Conservation (phyloP, 495 filamentous ascomycete species). For the Penicillium simplicissimum region DNA sequence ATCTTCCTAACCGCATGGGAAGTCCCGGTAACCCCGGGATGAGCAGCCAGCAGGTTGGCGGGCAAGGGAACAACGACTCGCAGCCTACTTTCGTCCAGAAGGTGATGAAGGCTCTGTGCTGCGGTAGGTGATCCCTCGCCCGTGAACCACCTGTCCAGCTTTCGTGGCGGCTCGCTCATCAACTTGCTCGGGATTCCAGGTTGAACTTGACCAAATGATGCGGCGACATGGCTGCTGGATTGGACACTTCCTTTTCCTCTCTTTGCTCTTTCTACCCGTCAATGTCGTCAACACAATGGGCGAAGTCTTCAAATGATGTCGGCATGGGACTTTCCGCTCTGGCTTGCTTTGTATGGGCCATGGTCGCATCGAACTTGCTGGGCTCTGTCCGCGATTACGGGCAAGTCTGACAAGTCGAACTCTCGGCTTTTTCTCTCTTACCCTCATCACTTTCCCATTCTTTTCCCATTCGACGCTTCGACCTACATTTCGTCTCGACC, state of each 20-base stretch:
- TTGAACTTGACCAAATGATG: slow-evolving; percentile 31
- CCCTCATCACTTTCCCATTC: slow-evolving; percentile 18
- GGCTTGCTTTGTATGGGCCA: slow-evolving; percentile 25
- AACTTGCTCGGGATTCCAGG: slow-evolving; percentile 31
- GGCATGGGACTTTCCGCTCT: slow-evolving; percentile 26
- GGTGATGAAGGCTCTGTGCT: slow-evolving; percentile 81
- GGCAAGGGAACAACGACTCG: slow-evolving; percentile 47
- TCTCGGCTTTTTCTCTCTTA: slow-evolving; percentile 4
- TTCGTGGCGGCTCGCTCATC: slow-evolving; percentile 5
- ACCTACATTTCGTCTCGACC: slow-evolving; percentile 19
- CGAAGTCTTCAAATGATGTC: slow-evolving; percentile 22
- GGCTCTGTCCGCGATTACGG: background rate
- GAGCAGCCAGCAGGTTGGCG: slow-evolving; percentile 49
- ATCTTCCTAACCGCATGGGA: slow-evolving; percentile 67
- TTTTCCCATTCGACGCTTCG: slow-evolving; percentile 31
- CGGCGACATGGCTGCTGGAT: slow-evolving; percentile 20
- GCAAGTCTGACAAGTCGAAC: background rate
- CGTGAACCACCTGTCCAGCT: background rate
- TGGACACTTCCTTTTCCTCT: slow-evolving; percentile 13
- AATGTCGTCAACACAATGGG: slow-evolving; percentile 30
- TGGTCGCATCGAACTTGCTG: slow-evolving; percentile 13
- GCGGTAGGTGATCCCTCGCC: slow-evolving; percentile 59
- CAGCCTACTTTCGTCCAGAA: slow-evolving; percentile 59
- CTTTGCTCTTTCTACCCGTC: slow-evolving; percentile 29
- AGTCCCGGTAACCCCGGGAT: slow-evolving; percentile 58